Percentiles rank a stretch among this genome's conserved stretches.
These are phyloP conservation scores for Globisporangium camurandrum DNA, from an alignment of 352 stramenopile species.

Conservation along the genomic window DNA sequence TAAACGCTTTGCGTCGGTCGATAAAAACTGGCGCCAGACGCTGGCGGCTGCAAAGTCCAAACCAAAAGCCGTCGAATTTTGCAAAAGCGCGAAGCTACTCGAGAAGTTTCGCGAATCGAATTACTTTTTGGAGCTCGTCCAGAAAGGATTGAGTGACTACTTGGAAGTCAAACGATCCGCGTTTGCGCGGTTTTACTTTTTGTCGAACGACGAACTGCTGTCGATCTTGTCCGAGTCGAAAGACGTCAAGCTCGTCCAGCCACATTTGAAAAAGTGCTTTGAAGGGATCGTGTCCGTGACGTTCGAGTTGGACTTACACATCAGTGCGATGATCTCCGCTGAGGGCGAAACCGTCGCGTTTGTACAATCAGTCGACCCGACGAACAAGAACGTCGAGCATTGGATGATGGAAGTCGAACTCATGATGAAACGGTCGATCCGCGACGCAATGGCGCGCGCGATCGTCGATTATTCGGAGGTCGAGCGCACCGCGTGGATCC, in stretches of 20 bases:
- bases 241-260: conserved; percentile 89
- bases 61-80: conserved; percentile 90
- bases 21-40: conserved; percentile 94
- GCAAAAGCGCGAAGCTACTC: conserved; percentile 86
- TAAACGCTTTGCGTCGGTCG: conserved; percentile 92
- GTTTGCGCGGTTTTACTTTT: conserved; percentile 92
- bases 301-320: conserved; percentile 86
- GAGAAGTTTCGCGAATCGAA: conserved; percentile 93
- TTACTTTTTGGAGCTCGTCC: conserved; percentile 90
- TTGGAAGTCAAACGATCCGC: conserved; percentile 89
- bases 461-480: conserved; percentile 87
- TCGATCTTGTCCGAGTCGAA: conserved; percentile 92
- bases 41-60: conserved; percentile 83
- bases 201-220: conserved; percentile 92
- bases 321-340: conserved; percentile 89
- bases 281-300: conserved; percentile 89
- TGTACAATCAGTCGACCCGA: conserved; percentile 78
- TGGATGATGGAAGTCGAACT: conserved; percentile 93
- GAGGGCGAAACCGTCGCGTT: conserved; percentile 87
- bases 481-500: conserved; percentile 87
- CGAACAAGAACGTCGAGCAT: conserved; percentile 89
- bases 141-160: conserved; percentile 90
- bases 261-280: conserved; percentile 93
- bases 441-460: conserved; percentile 80
- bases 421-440: conserved; percentile 90